A percentile compares a stretch with the other conserved stretches of the same genome.
Evolutionary conservation across 1,284 basidiomycete genomes (phyloP).

Genomic region (Hemileia vastatrix): DNA sequence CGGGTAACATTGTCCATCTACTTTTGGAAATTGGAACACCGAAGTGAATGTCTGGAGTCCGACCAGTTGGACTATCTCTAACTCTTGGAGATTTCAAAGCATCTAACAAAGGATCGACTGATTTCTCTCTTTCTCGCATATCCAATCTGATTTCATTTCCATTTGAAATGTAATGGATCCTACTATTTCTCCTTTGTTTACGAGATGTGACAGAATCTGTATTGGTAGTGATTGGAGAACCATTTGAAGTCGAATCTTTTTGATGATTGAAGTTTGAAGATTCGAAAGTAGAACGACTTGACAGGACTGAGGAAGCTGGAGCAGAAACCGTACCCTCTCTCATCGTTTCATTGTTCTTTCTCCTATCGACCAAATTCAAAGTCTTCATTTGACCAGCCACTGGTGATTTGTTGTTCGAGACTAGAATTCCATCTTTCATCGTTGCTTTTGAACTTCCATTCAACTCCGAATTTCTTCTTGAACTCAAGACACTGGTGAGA

Average conservation of each 20-base stretch:
- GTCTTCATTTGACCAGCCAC: neutral
- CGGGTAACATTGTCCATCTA: neutral
- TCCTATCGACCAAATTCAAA: neutral
- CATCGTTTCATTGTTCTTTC: neutral
- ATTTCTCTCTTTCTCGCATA: neutral
- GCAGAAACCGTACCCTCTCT: neutral
- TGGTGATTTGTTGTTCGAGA: neutral
- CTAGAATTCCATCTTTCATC: neutral
- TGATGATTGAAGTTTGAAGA: neutral
- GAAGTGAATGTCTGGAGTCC: conserved; percentile 30
- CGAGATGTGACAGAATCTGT: neutral
- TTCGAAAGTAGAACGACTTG: neutral
- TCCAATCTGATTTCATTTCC: neutral
- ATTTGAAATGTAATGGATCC: neutral
- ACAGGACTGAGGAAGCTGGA: neutral
- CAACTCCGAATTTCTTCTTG: neutral
- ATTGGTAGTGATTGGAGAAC: neutral
- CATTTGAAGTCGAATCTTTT: neutral
- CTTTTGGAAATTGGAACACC: conserved; percentile 14
- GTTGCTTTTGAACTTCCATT: too few relatives aligned
- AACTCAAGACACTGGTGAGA: neutral
- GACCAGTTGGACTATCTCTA: conserved; percentile 29
- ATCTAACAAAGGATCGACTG: conserved; percentile 16
- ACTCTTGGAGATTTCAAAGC: conserved; percentile 28
- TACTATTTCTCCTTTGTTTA: neutral